Conservation (phyloP, 441 rosid species). For the Macaranga tanarius region DNA sequence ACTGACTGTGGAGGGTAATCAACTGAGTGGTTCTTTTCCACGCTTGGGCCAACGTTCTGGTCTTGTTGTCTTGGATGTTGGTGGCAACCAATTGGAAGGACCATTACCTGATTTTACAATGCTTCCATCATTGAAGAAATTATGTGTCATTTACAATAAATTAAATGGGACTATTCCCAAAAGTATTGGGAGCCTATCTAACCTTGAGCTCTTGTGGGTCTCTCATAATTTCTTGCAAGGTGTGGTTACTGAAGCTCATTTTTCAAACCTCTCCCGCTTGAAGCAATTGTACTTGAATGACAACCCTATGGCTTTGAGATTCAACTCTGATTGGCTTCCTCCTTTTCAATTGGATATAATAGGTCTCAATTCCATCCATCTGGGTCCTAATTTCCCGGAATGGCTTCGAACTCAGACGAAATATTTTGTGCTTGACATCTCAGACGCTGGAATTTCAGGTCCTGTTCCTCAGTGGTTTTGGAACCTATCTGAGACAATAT, state of each 20-base stretch:
- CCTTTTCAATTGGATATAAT: constrained; percentile 20
- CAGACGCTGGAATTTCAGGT: constrained; percentile 20
- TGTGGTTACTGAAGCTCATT: constrained; percentile 24
- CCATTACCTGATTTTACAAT: constrained; percentile 16
- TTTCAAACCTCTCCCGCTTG: constrained; percentile 22
- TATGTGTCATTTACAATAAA: constrained; percentile 6
- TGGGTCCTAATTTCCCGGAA: constrained; percentile 23
- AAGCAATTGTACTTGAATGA: constrained; percentile 7
- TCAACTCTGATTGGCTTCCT: constrained; percentile 23
- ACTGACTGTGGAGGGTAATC: constrained; percentile 16
- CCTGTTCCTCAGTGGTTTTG: constrained; percentile 22
- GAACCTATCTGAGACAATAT: constrained; percentile 1
- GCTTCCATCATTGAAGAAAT: constrained; percentile 17
- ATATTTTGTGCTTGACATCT: constrained; percentile 18
- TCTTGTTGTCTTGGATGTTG: constrained; percentile 22
- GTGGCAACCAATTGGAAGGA: constrained; percentile 20
- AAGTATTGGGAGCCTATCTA: constrained; percentile 25
- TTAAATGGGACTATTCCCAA: constrained; percentile 22
- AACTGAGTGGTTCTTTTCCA: constrained; percentile 24
- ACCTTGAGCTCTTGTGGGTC: constrained; percentile 17
- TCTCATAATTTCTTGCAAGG: constrained; percentile 26
- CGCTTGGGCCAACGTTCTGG: constrained; percentile 10
- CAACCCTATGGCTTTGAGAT: constrained; percentile 22
- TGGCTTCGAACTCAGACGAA: constrained; percentile 25
- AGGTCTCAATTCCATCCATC: constrained; percentile 6